A percentile compares a stretch with the other conserved stretches of the same genome.
These are phyloP conservation scores for Alternaria arborescens DNA, from an alignment of 2,329 filamentous ascomycete species.

Conservation along the genomic window DNA sequence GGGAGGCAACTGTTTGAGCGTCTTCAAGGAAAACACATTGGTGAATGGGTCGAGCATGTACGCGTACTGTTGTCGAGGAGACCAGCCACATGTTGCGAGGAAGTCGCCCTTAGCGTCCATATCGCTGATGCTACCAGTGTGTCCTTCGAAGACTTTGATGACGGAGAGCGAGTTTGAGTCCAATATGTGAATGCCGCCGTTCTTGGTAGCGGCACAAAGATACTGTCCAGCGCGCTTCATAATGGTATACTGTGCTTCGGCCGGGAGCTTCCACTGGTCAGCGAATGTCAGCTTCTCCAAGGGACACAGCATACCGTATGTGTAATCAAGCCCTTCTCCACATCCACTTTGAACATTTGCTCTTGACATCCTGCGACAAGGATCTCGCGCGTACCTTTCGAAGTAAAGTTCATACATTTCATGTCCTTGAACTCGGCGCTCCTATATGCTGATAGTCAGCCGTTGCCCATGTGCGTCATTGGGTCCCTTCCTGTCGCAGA, in stretches of 20 bases:
- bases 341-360: constrained; percentile 79
- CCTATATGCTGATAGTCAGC: constrained; percentile 53
- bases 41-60: constrained; percentile 91
- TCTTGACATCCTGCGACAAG: constrained; percentile 87
- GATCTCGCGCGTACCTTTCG: constrained; percentile 82
- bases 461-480: not conserved
- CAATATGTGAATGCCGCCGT: constrained; percentile 83
- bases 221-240: constrained; percentile 88
- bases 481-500: not conserved
- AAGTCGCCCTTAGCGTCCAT: constrained; percentile 98
- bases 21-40: constrained; percentile 95
- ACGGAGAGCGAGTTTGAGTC: constrained; percentile 80
- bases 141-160: constrained; percentile 88
- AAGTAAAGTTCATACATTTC: constrained; percentile 94
- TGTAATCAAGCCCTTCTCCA: constrained; percentile 62
- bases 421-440: constrained; percentile 83
- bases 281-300: constrained; percentile 8
- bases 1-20: constrained; percentile 83
- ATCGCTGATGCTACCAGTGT: constrained; percentile 87
- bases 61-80: constrained; percentile 78
- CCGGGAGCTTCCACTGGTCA: constrained; percentile 63
- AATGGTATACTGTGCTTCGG: constrained; percentile 81
- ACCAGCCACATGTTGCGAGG: constrained; percentile 93
- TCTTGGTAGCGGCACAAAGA: constrained; percentile 89
- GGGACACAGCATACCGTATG: constrained; percentile 47